Base-by-base conservation (phyloP, 805 yeast species). In the Starmerella gropengiesseri region DNA sequence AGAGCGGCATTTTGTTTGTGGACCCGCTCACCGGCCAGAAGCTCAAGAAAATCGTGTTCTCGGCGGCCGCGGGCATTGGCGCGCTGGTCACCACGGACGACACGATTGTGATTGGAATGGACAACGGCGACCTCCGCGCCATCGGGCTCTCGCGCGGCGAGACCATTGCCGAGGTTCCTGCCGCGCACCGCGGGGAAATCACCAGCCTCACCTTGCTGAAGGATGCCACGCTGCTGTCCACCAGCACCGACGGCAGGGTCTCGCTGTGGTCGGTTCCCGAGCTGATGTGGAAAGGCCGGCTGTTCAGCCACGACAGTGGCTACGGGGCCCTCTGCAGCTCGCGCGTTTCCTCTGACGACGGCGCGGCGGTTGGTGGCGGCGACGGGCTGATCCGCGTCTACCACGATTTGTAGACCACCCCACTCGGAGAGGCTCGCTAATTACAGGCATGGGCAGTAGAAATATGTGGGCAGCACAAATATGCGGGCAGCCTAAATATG, bases 231-330 rank as follows among this genome's bases (percentile, higher is more conserved):
- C 30, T 53, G 20, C 31, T 55, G 11, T 41, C 54, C 14, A 50
- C 58, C 11, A 46, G 55, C 41, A 40, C 49, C 12, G 58, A 55
- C 32, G 60, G 60, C 39, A 46, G 50, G n/a, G 55, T 51, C 4
- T 47, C 51, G 13, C 20, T 55, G n/a, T 55, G 58, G 58, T 29
- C 53, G 7, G 33, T 52, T 12, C 55, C 53, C 8, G 26, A 37
- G 11, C 43, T 53, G 19, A 29, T 46, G 14, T 55, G 57, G 58
- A 46, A 43, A 38, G 57, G 56, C 14, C 41, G 57, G 18, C 33
- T 55, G 30, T 37, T 52, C 19, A 43, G 44, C 27, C 58, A 55
- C 37, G 58, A 55, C 40, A 40, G 51, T 27, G 49, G 45, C 18
- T 54, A 47, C 32, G 49, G 53, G n/a, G 54, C 53, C 14, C 35